These are phyloP conservation scores for Pyrus betulifolia DNA, from an alignment of 306 rosid species.

Conservation along the genomic window DNA sequence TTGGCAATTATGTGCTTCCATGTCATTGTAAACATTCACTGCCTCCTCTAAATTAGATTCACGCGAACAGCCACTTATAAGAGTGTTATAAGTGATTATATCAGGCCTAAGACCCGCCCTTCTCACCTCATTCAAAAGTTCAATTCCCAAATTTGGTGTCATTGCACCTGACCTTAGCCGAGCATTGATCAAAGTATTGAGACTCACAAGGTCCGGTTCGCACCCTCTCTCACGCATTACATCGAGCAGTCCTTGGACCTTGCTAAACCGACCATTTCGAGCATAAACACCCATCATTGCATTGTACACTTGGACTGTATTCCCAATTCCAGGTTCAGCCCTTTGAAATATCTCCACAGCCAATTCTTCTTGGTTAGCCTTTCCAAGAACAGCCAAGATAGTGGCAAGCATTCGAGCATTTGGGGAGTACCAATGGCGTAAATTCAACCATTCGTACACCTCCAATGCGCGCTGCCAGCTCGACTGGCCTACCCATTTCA, in stretches of 20 bases:
- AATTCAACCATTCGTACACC: constrained; percentile 84
- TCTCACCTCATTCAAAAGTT: constrained; percentile 70
- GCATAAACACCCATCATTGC: constrained; percentile 96
- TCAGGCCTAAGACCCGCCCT: constrained; percentile 71
- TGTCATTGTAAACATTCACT: constrained; percentile 41
- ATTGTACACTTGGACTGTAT: constrained; percentile 78
- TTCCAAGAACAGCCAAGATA: constrained; percentile 72
- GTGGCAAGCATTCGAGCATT: constrained; percentile 92
- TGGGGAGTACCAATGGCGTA: constrained; percentile 79
- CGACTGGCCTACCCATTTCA: constrained; percentile 68
- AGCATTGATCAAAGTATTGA: constrained; percentile 84
- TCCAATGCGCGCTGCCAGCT: constrained; percentile 86
- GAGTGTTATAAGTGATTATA: constrained; percentile 82
- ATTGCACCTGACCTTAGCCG: constrained; percentile 61
- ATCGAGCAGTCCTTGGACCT: constrained; percentile 57
- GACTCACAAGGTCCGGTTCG: constrained; percentile 83
- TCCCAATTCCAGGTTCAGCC: constrained; percentile 43
- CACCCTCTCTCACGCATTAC: constrained; percentile 67
- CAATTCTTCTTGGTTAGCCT: constrained; percentile 71
- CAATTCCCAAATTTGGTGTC: constrained; percentile 54
- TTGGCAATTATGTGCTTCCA: constrained; percentile 60
- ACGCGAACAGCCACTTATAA: constrained; percentile 82
- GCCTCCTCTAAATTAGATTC: constrained; percentile 85
- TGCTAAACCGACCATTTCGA: constrained; percentile 51
- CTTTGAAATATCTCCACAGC: constrained; percentile 75